These are phyloP conservation scores for Blastocystis sp. DNA, from an alignment of 352 stramenopile species.

Conservation along the genomic window DNA sequence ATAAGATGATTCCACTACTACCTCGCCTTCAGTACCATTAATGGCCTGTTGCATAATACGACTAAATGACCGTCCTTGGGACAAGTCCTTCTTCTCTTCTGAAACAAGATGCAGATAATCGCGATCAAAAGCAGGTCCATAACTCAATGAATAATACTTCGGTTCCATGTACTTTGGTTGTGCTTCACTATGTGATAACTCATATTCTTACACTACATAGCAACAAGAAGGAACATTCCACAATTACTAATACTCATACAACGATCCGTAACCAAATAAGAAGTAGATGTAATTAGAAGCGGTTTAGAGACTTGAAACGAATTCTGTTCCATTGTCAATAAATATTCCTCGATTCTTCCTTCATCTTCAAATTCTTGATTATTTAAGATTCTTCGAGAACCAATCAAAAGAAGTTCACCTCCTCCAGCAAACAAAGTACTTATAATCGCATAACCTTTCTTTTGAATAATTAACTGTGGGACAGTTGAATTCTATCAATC, in stretches of 20 bases:
- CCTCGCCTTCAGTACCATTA: neutral
- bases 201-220: neutral
- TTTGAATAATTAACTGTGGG: neutral
- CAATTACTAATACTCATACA: conserved; percentile 16
- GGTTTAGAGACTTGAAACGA: neutral
- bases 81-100: neutral
- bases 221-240: conserved; percentile 23
- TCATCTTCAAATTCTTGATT: conserved; percentile 1
- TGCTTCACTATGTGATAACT: neutral
- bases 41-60: conserved; percentile 26
- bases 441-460: neutral
- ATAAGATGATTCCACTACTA: neutral
- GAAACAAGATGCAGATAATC: neutral
- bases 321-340: neutral
- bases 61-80: neutral
- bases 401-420: conserved; percentile 37
- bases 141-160: neutral
- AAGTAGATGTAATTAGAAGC: neutral
- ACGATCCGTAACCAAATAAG: neutral
- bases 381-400: neutral
- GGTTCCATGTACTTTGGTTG: neutral
- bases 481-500: neutral
- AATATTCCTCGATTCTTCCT: conserved; percentile 1
- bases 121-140: neutral
- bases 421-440: neutral